Evolutionary conservation across 306 rosid genomes (phyloP).

Genomic region (Abrus pulchellus): DNA sequence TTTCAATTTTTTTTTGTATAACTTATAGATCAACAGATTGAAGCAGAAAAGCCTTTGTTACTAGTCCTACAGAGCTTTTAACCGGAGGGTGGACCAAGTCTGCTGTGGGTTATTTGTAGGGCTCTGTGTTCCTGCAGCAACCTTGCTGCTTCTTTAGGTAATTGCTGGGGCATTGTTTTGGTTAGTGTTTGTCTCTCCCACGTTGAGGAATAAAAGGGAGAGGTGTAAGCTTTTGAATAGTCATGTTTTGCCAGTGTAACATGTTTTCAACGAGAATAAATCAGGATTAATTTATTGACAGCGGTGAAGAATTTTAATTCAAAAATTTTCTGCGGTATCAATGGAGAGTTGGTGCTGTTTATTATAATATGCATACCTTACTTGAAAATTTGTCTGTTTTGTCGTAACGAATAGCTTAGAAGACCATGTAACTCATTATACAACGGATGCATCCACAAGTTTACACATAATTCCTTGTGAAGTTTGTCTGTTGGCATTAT

Average conservation of each 20-base stretch:
- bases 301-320: constrained; percentile 21
- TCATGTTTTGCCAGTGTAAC: constrained; percentile 48
- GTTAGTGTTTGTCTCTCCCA: constrained; percentile 51
- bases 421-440: not conserved
- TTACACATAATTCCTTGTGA: not conserved
- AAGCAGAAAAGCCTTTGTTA: constrained; percentile 51
- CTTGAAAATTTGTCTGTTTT: not conserved
- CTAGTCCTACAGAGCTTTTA: constrained; percentile 48
- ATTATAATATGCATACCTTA: constrained; percentile 4
- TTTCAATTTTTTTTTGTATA: constrained; percentile 53
- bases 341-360: constrained; percentile 7
- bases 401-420: not conserved
- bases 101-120: constrained; percentile 23
- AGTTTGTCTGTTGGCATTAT: not conserved
- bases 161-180: constrained; percentile 42
- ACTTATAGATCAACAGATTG: constrained; percentile 49
- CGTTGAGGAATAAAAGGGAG: constrained; percentile 55
- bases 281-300: constrained; percentile 38
- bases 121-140: constrained; percentile 43
- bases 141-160: constrained; percentile 38
- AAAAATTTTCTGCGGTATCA: constrained; percentile 28
- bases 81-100: constrained; percentile 43
- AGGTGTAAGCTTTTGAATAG: constrained; percentile 46
- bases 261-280: constrained; percentile 54
- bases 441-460: not conserved